Evolutionary conservation across 805 yeast genomes (phyloP).

Genomic region (Hanseniaspora pseudoguilliermondii): DNA sequence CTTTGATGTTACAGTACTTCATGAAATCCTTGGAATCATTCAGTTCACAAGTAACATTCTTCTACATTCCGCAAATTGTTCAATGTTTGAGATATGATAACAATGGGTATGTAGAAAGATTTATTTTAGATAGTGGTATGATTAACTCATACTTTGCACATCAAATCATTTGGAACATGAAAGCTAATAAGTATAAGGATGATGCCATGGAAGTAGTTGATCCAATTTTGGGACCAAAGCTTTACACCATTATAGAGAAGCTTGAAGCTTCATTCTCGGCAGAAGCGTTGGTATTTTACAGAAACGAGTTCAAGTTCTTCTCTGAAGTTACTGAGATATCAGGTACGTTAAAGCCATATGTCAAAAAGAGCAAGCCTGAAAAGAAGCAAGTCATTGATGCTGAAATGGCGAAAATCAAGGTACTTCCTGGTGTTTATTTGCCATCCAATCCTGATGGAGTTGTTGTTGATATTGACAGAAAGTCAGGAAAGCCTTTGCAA

Average conservation of each 20-base stretch:
- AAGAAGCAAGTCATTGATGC: constrained; percentile 92
- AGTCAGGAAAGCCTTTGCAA: constrained; percentile 87
- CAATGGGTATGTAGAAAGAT: constrained; percentile 74
- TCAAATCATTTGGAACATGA: constrained; percentile 95
- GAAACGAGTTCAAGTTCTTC: constrained; percentile 78
- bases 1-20: constrained; percentile 62
- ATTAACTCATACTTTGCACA: constrained; percentile 88
- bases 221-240: constrained; percentile 57
- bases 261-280: constrained; percentile 52
- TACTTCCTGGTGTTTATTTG: constrained; percentile 73
- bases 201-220: constrained; percentile 78
- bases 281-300: constrained; percentile 54
- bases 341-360: constrained; percentile 87
- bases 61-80: constrained; percentile 96
- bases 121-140: constrained; percentile 82
- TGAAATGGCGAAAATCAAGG: constrained; percentile 69
- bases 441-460: constrained; percentile 95
- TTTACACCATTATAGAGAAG: constrained; percentile 56
- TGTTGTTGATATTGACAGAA: constrained; percentile 82
- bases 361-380: constrained; percentile 88
- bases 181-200: constrained; percentile 82
- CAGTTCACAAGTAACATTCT: constrained; percentile 78
- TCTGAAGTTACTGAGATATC: constrained; percentile 85
- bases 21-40: constrained; percentile 81
- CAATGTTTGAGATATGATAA: constrained; percentile 76